Conservation (phyloP, 306 rosid species). For the Glycine tomentella region DNA sequence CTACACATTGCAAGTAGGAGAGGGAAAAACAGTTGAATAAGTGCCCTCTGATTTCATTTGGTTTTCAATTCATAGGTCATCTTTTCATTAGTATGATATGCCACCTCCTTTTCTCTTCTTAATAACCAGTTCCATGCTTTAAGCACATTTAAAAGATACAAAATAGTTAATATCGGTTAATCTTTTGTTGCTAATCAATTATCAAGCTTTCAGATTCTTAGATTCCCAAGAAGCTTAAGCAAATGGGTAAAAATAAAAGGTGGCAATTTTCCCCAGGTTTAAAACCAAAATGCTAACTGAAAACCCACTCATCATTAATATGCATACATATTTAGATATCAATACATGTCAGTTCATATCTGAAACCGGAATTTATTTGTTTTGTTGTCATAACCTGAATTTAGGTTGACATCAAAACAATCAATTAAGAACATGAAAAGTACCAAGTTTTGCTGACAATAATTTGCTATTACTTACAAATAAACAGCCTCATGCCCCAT, state of each 20-base stretch:
- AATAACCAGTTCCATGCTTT: background rate
- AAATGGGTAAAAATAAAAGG: background rate
- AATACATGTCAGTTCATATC: background rate
- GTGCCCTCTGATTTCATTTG: background rate
- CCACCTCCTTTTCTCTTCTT: background rate
- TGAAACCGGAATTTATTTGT: background rate
- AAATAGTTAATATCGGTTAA: background rate
- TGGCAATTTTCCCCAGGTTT: background rate
- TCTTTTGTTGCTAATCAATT: background rate
- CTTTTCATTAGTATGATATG: background rate
- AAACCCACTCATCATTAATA: no score
- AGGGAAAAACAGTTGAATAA: background rate
- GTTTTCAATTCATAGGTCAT: background rate
- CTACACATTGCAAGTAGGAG: background rate
- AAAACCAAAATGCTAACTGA: background rate
- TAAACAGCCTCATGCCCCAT: no score
- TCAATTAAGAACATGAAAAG: background rate
- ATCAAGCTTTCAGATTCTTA: conserved; percentile 18
- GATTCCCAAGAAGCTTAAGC: no score
- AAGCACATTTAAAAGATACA: background rate
- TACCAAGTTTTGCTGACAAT: background rate
- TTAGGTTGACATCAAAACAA: background rate
- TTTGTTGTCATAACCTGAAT: background rate
- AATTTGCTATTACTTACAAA: background rate
- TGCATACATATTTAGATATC: background rate